Percentiles rank a stretch among this genome's conserved stretches.
phyloP scores from a whole-genome alignment of 805 yeast species.

The Schizosaccharomyces octosporus region DNA sequence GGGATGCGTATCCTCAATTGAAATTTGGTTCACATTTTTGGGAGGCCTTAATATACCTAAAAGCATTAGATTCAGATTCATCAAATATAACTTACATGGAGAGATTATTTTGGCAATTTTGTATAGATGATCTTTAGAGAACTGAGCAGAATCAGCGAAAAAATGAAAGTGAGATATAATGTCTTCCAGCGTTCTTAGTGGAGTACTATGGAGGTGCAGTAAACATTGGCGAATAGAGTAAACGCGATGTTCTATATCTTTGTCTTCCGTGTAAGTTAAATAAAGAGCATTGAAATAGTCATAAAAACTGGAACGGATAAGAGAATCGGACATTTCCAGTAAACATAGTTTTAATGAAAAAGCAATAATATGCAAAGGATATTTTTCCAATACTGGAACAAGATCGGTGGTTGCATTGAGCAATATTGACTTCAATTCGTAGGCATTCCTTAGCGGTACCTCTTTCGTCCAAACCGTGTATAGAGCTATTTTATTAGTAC shows the following conservation, averaged over 20 bases:
- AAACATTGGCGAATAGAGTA: not conserved
- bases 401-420: not conserved
- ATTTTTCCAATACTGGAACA: not conserved
- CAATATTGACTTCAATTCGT: not conserved
- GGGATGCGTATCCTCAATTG: not conserved
- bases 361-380: not conserved
- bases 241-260: not conserved
- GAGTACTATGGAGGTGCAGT: not conserved
- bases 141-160: not conserved
- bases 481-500: too few relatives aligned
- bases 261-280: not conserved
- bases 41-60: not conserved
- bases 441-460: not conserved
- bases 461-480: too few relatives aligned
- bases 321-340: not conserved
- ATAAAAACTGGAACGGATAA: not conserved
- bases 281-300: not conserved
- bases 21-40: not conserved
- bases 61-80: not conserved
- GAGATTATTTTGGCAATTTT: not conserved
- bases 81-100: not conserved
- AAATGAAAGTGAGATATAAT: not conserved
- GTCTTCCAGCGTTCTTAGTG: not conserved
- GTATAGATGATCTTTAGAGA: not conserved
- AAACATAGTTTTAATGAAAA: not conserved